A percentile compares a stretch with the other conserved stretches of the same genome.
These are phyloP conservation scores for Parastagonospora nodorum DNA, from an alignment of 2,329 filamentous ascomycete genomes.

Conservation along the genomic window DNA sequence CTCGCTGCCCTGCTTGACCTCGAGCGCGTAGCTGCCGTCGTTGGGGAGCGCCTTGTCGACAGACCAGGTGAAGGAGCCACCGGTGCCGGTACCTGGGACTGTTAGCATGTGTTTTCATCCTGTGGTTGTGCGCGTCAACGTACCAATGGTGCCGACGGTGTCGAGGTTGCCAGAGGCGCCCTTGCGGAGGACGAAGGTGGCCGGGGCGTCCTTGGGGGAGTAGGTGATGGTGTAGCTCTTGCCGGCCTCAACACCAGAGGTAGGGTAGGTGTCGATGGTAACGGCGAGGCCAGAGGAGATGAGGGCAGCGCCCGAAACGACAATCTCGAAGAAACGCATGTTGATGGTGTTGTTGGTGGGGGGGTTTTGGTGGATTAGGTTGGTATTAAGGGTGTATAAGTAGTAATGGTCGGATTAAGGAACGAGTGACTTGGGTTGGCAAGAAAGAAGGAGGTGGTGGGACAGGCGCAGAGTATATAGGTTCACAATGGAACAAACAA, in stretches of 20 bases:
- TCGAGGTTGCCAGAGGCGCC: slow-evolving; percentile 57
- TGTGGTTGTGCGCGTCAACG: too few species aligned
- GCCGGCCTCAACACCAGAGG: slow-evolving; percentile 55
- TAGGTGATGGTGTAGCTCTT: slow-evolving; percentile 56
- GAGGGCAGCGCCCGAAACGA: slow-evolving; percentile 51
- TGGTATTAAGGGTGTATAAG: slow-evolving; percentile 21
- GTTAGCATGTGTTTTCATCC: too few species aligned
- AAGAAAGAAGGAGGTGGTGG: not conserved
- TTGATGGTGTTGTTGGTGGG: slow-evolving; percentile 30
- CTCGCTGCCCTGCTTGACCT: slow-evolving; percentile 59
- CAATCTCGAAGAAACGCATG: slow-evolving; percentile 58
- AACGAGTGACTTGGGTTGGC: slow-evolving; percentile 18
- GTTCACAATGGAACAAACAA: not conserved
- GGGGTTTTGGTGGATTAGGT: slow-evolving; percentile 10
- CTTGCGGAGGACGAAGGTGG: slow-evolving; percentile 62
- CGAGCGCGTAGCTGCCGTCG: slow-evolving; percentile 61
- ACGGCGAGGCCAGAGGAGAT: slow-evolving; percentile 51
- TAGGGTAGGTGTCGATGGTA: slow-evolving; percentile 55
- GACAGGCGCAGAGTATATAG: not conserved
- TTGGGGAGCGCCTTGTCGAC: slow-evolving; percentile 50
- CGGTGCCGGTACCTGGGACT: slow-evolving; percentile 49
- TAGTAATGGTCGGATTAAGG: slow-evolving; percentile 22
- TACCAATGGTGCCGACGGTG: slow-evolving; percentile 56
- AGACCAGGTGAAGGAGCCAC: slow-evolving; percentile 58
- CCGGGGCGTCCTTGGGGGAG: slow-evolving; percentile 52